Evolutionary conservation across 164 flowering plant species (phyloP).

Genomic region (Dillenia suffruticosa): DNA sequence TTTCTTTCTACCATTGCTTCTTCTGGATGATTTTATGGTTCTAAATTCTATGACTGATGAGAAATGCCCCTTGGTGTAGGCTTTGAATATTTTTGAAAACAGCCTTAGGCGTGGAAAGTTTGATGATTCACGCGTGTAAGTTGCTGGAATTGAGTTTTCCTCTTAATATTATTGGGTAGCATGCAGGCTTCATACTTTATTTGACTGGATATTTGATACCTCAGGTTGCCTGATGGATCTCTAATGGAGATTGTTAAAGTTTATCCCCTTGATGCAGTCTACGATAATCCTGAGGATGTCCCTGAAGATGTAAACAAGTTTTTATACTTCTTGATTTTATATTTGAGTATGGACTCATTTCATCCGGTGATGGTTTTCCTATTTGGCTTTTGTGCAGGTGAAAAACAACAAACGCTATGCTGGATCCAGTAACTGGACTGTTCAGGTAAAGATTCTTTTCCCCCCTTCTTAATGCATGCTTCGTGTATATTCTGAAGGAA

Average conservation of each 20-base stretch:
- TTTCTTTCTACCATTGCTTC: not conserved
- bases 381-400: constrained; percentile 45
- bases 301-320: constrained; percentile 79
- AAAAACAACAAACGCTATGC: constrained; percentile 94
- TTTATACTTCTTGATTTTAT: not conserved
- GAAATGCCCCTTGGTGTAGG: constrained; percentile 34
- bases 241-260: constrained; percentile 88
- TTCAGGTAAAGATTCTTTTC: constrained; percentile 43
- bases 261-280: constrained; percentile 92
- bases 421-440: constrained; percentile 89
- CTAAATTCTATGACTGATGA: not conserved
- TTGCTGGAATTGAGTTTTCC: constrained; percentile 6
- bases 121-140: constrained; percentile 89
- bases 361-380: not conserved
- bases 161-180: not conserved
- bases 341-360: not conserved
- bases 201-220: constrained; percentile 9
- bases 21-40: not conserved
- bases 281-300: constrained; percentile 80
- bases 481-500: too few relatives aligned
- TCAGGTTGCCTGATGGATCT: constrained; percentile 91
- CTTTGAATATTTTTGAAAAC: constrained; percentile 84
- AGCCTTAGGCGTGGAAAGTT: constrained; percentile 95
- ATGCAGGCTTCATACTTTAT: not conserved
- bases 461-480: too few relatives aligned